Base-by-base conservation (phyloP, 352 stramenopile genomes). In the Globisporangium takayamanum region DNA sequence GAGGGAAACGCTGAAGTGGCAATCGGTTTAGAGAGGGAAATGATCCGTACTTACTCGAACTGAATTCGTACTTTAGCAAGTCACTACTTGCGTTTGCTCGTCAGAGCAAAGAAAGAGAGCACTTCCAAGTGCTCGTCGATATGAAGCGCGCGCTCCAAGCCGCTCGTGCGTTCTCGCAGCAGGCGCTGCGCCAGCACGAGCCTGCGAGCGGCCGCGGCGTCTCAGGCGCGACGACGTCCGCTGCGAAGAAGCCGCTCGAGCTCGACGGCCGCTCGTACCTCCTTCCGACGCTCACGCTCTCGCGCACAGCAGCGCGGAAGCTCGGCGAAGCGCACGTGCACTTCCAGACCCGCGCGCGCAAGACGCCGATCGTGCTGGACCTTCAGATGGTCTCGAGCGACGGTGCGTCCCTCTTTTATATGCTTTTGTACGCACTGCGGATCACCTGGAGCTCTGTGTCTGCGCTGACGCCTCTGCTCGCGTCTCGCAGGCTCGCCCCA, bases 361-460 rank as follows among this genome's bases (percentile, higher is more conserved):
- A 72, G 53, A 90, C 80, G 44, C 65, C 82, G 7, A 79, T 92
- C 20, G 82, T 92, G 45, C 53, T 92, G 55, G 82, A 92, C 54
- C 55, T 92, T 33, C 78, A 83, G 57, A 72, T 74, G 57, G 82
- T 92, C 30, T 92, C 82, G 14, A 89, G 76, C 58, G 78, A 92
- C 39, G 82, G 80, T 88, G 26, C 12, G 55, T 36, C 22, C 5
- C 6, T 39, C 10, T 39, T 39, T 39, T 2, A 39, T 12, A 12
- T 5, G 28, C 28, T 3, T 57, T 14, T 45, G 41, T 10, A 7
- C 50, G 10, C 22, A 49, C 3, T 36, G 28, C n/a, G 36, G 12
- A 20, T 47, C 12, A 18, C 16, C 12, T 20, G 12, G 44, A 15
- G n/a, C 20, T 26, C 20, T 22, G 16, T 0, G 4, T 11, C 22